These are phyloP conservation scores for Myxozyma monticola DNA, from an alignment of 805 yeast species.

Conservation along the genomic window DNA sequence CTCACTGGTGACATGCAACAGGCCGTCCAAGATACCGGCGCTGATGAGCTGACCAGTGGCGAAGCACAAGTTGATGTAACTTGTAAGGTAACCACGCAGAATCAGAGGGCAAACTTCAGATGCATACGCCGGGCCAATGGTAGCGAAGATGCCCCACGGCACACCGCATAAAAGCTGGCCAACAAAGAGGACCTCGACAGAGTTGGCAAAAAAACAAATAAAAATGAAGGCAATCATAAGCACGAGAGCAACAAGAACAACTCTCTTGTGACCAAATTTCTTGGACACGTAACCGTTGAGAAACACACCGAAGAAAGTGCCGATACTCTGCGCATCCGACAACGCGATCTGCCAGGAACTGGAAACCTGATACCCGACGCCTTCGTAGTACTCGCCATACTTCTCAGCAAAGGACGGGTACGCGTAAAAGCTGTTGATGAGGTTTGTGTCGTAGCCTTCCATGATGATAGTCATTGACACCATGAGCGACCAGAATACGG, in stretches of 20 bases:
- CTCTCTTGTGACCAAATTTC: constrained; percentile 48
- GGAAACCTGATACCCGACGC: constrained; percentile 21
- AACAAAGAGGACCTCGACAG: constrained; percentile 41
- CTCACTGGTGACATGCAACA: constrained; percentile 34
- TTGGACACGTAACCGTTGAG: constrained; percentile 49
- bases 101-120: constrained; percentile 56
- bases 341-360: constrained; percentile 38
- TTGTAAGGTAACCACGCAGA: constrained; percentile 52
- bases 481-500: constrained; percentile 50
- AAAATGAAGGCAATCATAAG: constrained; percentile 45
- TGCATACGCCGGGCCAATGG: constrained; percentile 54
- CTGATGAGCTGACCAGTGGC: constrained; percentile 58
- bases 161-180: constrained; percentile 45
- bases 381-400: constrained; percentile 16
- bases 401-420: constrained; percentile 24
- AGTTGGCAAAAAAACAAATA: constrained; percentile 50
- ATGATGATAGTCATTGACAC: constrained; percentile 48
- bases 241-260: constrained; percentile 42
- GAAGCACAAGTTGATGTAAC: constrained; percentile 55
- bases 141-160: constrained; percentile 58
- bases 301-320: constrained; percentile 50
- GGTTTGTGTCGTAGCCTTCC: constrained; percentile 52
- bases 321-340: constrained; percentile 40
- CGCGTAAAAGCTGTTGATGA: constrained; percentile 47
- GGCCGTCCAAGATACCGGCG: constrained; percentile 51